Evolutionary conservation across 2,329 filamentous ascomycete species (phyloP).

Genomic region (Trichoderma simmonsii): DNA sequence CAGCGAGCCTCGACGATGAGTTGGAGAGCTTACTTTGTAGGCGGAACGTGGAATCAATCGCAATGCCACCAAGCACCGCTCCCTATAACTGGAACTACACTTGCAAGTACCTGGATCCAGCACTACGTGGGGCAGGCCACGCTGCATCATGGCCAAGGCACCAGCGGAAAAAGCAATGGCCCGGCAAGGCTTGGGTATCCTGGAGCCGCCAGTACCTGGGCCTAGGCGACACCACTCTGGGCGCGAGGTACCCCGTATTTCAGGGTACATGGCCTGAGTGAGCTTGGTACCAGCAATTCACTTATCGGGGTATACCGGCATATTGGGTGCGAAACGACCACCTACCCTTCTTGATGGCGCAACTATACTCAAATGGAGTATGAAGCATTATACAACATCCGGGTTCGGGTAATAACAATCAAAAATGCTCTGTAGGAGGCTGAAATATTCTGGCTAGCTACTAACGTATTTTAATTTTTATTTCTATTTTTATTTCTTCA

Average conservation of each 20-base stretch:
- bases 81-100: not conserved
- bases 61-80: conserved; percentile 13
- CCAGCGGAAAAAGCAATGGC: conserved; percentile 18
- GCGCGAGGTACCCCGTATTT: not conserved
- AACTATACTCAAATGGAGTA: not conserved
- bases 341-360: not conserved
- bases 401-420: no score
- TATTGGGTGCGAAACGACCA: not conserved
- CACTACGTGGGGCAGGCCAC: conserved; percentile 18
- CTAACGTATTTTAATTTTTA: not conserved
- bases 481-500: not conserved
- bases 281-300: not conserved
- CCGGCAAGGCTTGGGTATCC: conserved; percentile 5
- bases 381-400: not conserved
- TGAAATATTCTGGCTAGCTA: not conserved
- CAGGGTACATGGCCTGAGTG: not conserved
- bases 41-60: conserved; percentile 7
- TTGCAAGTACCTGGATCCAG: conserved; percentile 6
- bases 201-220: not conserved
- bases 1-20: conserved; percentile 4
- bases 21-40: not conserved
- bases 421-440: not conserved
- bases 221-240: not conserved
- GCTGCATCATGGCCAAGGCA: conserved; percentile 16
- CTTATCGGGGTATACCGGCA: not conserved